Evolutionary conservation across 2,329 filamentous ascomycete genomes (phyloP), one percentile per base, ranked within the genome.

Genomic region (Talaromyces sp.): DNA sequence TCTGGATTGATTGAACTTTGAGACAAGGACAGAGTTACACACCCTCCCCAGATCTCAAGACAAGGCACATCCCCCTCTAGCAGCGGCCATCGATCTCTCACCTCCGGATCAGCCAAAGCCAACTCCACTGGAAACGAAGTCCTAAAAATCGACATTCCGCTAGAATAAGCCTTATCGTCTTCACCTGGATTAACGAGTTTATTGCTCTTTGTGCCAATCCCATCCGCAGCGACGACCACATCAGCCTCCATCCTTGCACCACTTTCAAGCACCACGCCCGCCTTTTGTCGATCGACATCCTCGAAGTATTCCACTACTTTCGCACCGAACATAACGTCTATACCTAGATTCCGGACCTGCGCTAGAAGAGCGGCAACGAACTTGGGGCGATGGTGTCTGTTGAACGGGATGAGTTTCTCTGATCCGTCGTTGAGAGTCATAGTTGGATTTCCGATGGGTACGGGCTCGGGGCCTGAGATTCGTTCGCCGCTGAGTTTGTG

Each of bases 401-500:
- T 58, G 5, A 63, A 57, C 19, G 39, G 61, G 2, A 57, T 63
- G 10, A 66, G 16, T 14, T 33, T 65, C 16, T 52, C 11, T 19
- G 66, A 61, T 56, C 49, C 56, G 22, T 54, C 63, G 33, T 64
- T 60, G 1, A 60, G 63, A 16, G 50, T 52, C 56, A 60, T 64
- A 10, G 22, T 56, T 14, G 33, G 45, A 49, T 66, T 63, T 7
- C 35, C 61, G 22, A 50, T 47, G n/a, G 43, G 50, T 3, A 73
- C 41, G 3, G 62, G 60, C 39, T 67, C 60, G 6, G 69, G 67
- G 0, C 66, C 67, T 3, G 68, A 65, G 7, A 73, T 60, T 19
- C 33, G 66, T 11, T 72, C 68, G 4, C 71, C 71, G 3, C 31
- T 71, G 14, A 69, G 58, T 43, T 69, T 72, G 52, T 72, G 67